Percentiles rank a stretch among this genome's conserved stretches.
phyloP scores from a whole-genome alignment of 2,329 filamentous ascomycete species.

The Sclerotinia borealis region DNA sequence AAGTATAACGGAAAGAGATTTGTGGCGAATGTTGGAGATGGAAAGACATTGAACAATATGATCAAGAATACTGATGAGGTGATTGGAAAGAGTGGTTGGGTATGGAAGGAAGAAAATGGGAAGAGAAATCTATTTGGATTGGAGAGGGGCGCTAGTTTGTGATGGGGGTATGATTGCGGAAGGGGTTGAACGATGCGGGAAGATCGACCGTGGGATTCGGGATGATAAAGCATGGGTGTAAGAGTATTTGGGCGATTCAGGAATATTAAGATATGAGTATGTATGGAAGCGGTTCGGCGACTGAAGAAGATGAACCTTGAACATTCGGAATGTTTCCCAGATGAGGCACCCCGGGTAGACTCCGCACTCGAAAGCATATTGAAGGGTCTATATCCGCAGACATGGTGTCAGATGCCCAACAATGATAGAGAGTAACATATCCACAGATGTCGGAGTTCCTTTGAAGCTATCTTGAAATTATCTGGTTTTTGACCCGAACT shows the following conservation, averaged over 20 bases:
- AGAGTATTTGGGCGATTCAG: no score
- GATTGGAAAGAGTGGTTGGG: conserved; percentile 43
- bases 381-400: background rate
- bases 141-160: conserved; percentile 10
- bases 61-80: conserved; percentile 35
- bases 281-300: background rate
- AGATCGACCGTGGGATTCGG: no score
- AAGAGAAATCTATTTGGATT: conserved; percentile 36
- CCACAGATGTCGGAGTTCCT: background rate
- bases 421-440: background rate
- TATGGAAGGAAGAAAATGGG: conserved; percentile 33
- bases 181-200: background rate
- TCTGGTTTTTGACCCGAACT: background rate
- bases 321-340: background rate
- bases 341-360: background rate
- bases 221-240: no score
- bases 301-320: background rate
- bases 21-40: conserved; percentile 51
- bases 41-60: conserved; percentile 41
- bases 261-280: background rate
- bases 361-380: background rate
- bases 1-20: conserved; percentile 43
- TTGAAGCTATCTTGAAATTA: background rate
- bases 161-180: background rate
- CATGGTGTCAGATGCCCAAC: background rate